These are phyloP conservation scores for Crithidia bombi DNA, from an alignment of 208 protist genomes.

Conservation along the genomic window DNA sequence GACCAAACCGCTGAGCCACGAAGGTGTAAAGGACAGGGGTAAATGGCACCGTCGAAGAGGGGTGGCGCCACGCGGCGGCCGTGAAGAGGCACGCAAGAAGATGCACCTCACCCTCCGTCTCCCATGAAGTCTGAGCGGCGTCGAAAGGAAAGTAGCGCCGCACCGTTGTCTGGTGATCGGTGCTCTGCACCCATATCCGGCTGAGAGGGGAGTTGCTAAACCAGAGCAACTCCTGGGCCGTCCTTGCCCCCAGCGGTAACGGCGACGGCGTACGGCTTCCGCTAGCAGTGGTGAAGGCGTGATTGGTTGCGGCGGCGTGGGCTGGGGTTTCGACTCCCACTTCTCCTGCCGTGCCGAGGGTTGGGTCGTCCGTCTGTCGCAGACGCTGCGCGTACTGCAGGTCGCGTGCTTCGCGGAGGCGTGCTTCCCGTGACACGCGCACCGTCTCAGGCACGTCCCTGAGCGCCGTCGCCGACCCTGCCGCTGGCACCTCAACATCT, in stretches of 20 bases:
- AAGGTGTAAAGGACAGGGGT: slow-evolving; percentile 44
- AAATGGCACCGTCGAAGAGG: slow-evolving; percentile 23
- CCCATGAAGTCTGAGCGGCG: slow-evolving; percentile 69
- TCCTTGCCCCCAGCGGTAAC: slow-evolving; percentile 10
- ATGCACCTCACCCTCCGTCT: slow-evolving; percentile 78
- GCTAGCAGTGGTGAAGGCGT: not conserved
- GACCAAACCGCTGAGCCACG: slow-evolving; percentile 66
- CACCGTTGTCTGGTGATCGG: slow-evolving; percentile 26
- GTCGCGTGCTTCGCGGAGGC: slow-evolving; percentile 32
- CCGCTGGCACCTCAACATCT: no score
- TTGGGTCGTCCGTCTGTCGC: slow-evolving; percentile 6
- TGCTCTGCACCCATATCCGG: slow-evolving; percentile 39
- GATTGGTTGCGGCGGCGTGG: not conserved
- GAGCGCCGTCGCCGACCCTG: not conserved
- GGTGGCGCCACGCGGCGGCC: slow-evolving; percentile 44
- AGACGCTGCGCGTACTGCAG: slow-evolving; percentile 13
- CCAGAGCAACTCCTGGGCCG: slow-evolving; percentile 37
- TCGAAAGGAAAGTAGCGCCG: slow-evolving; percentile 62
- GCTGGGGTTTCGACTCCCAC: not conserved
- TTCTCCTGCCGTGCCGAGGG: not conserved
- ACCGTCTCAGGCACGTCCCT: slow-evolving; percentile 7
- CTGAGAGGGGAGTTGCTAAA: slow-evolving; percentile 40
- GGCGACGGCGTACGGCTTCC: not conserved
- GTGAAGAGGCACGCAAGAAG: slow-evolving; percentile 81
- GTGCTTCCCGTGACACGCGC: slow-evolving; percentile 22